Base-by-base conservation (phyloP, 2,329 filamentous ascomycete species). In the Fusarium mexicanum region DNA sequence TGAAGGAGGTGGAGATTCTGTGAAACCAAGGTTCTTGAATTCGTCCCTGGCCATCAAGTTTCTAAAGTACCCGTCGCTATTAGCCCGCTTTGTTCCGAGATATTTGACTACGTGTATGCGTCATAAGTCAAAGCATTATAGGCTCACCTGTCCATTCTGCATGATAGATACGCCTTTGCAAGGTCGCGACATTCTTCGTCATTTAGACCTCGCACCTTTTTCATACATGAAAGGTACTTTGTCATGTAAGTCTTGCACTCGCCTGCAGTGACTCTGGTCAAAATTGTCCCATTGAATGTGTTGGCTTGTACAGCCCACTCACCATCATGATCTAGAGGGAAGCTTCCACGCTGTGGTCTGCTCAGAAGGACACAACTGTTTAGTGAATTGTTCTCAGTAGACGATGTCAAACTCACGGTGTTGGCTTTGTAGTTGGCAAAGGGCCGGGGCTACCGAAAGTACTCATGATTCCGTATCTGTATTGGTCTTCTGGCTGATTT, bases 1-100 rank as follows among this genome's bases (percentile, higher is more conserved):
- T 44, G 76, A 72, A 60, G 71, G 64, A 29, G 75, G 72, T 68
- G 72, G 64, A 63, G 76, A 69, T 53, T 81, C 79, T 51, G 86
- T 77, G 77, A 97, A 96, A 1, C 96, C 96, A 46, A 99, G 86
- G 80, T 99, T 99, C 83, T 93, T 94, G 83, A 98, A 96, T 68
- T 97, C 94, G 80, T 99, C 96, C 76, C 90, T 94, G 13, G 95
- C 95, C 96, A 99, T 99, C 38, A 99, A 86, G 80, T 98, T 98
- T 76, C 95, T 95, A 64, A 44, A 54, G 54, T 54, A 73, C 14
- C 53, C 54, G 59, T 43, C 41, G 53, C 48, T 41, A 64, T 75
- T 58, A 76, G 75, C 65, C 72, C 61, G 71, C 55, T 62, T 68
- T 70, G 33, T 67, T 67, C 66, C 65, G 67, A 72, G 20, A 70